These are phyloP conservation scores for Cymbopogon citratus DNA, from an alignment of 176 grass and related monocot species.

Conservation along the genomic window DNA sequence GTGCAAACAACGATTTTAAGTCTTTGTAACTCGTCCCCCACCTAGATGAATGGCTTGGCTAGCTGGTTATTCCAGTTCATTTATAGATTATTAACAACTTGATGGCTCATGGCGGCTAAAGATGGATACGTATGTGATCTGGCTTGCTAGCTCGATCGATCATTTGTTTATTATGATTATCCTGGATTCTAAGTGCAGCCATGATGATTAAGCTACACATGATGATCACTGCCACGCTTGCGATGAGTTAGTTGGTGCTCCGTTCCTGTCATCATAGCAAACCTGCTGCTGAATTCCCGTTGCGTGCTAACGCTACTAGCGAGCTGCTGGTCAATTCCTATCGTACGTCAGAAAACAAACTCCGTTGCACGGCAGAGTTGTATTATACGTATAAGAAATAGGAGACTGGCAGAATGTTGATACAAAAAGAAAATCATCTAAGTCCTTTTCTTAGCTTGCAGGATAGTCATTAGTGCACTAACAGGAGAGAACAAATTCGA, in stretches of 20 bases:
- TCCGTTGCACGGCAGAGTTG: neutral
- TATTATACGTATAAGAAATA: neutral
- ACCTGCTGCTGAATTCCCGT: neutral
- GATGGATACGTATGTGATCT: neutral
- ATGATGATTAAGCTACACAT: neutral
- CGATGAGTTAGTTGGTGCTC: constrained; percentile 9
- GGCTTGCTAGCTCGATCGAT: neutral
- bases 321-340: neutral
- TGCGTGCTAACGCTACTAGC: neutral
- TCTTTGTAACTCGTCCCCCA: neutral
- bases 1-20: neutral
- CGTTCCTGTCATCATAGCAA: constrained; percentile 2
- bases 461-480: neutral
- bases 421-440: neutral
- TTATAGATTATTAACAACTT: neutral
- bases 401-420: neutral
- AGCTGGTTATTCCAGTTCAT: neutral
- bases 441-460: neutral
- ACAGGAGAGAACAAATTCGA: neutral
- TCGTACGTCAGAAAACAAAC: neutral
- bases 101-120: neutral
- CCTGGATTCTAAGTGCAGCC: neutral
- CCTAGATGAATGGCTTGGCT: neutral
- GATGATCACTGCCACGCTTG: constrained; percentile 6
- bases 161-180: neutral